Conservation (phyloP, 192 early-diverging fungal species). For the Coemansia sp. region DNA sequence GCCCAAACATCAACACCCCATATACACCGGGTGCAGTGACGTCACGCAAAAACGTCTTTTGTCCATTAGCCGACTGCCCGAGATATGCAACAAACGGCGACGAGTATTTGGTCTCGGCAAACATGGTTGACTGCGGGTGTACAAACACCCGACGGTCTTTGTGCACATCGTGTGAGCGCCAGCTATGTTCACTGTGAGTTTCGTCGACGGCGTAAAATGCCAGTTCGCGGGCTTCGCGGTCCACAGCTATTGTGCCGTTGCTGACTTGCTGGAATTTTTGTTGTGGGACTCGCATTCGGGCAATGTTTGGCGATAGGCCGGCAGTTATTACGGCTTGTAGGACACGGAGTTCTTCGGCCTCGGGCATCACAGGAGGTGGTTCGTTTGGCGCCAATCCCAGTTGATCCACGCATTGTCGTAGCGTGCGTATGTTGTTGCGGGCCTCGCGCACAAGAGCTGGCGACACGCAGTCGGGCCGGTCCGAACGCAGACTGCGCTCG, state of each 20-base stretch:
- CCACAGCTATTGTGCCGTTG: constrained; percentile 68
- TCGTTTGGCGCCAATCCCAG: constrained; percentile 6
- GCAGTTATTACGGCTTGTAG: constrained; percentile 76
- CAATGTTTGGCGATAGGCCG: constrained; percentile 83
- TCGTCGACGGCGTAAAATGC: constrained; percentile 64
- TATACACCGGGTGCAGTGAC: constrained; percentile 63
- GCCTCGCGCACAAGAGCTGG: constrained; percentile 64
- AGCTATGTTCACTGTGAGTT: background rate
- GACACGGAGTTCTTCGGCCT: constrained; percentile 44
- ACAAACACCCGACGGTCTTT: constrained; percentile 71
- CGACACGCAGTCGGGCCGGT: constrained; percentile 50
- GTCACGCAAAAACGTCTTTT: constrained; percentile 58
- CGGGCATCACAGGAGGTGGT: constrained; percentile 1
- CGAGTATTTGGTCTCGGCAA: constrained; percentile 60
- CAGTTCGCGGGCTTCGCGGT: constrained; percentile 71
- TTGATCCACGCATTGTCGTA: constrained; percentile 56
- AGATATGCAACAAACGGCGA: constrained; percentile 72
- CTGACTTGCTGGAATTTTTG: constrained; percentile 71
- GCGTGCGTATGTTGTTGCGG: constrained; percentile 57
- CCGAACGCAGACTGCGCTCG: constrained; percentile 6
- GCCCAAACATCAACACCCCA: constrained; percentile 81
- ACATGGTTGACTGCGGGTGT: constrained; percentile 80
- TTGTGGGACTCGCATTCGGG: constrained; percentile 67
- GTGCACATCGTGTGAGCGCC: constrained; percentile 34
- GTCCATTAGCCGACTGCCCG: constrained; percentile 45